Conservation (phyloP, 2,329 filamentous ascomycete species). For the Stylonectria norvegica region DNA sequence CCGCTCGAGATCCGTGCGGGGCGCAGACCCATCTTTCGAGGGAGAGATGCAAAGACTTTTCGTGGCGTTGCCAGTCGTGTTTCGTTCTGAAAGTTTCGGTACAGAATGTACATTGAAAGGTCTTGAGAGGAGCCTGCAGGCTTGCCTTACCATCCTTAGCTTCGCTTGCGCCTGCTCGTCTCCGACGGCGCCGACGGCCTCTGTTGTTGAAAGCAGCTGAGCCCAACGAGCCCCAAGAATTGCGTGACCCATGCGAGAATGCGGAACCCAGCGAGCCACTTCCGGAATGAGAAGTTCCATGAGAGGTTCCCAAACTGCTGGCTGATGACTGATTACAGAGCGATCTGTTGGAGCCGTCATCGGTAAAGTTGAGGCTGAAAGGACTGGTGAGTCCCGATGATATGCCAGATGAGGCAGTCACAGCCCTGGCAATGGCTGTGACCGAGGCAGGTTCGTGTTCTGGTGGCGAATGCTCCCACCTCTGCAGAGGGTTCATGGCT, state of each 20-base stretch:
- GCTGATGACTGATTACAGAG: conserved; percentile 57
- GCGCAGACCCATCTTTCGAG: conserved; percentile 65
- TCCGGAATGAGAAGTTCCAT: conserved; percentile 59
- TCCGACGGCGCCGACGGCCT: conserved; percentile 47
- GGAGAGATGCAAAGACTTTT: conserved; percentile 63
- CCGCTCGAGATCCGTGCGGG: conserved; percentile 52
- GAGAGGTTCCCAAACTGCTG: conserved; percentile 59
- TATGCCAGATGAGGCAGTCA: conserved; percentile 49
- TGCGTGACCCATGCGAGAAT: conserved; percentile 56
- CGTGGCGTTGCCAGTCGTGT: conserved; percentile 68
- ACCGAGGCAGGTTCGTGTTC: conserved; percentile 60
- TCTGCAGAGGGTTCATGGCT: conserved; percentile 54
- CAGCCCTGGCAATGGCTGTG: conserved; percentile 55
- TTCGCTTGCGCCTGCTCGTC: conserved; percentile 38
- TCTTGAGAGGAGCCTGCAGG: conserved; percentile 47
- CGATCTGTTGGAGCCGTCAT: conserved; percentile 58
- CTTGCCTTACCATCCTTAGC: conserved; percentile 32
- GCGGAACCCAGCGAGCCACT: conserved; percentile 56
- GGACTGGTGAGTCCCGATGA: conserved; percentile 57
- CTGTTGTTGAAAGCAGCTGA: conserved; percentile 42
- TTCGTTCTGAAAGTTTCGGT: conserved; percentile 66
- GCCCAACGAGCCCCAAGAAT: conserved; percentile 52
- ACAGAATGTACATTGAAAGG: conserved; percentile 66
- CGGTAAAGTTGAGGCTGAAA: conserved; percentile 54
- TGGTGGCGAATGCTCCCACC: conserved; percentile 58